Base-by-base conservation (phyloP, 768 basidiomycete species). In the Mycena alexandri region DNA sequence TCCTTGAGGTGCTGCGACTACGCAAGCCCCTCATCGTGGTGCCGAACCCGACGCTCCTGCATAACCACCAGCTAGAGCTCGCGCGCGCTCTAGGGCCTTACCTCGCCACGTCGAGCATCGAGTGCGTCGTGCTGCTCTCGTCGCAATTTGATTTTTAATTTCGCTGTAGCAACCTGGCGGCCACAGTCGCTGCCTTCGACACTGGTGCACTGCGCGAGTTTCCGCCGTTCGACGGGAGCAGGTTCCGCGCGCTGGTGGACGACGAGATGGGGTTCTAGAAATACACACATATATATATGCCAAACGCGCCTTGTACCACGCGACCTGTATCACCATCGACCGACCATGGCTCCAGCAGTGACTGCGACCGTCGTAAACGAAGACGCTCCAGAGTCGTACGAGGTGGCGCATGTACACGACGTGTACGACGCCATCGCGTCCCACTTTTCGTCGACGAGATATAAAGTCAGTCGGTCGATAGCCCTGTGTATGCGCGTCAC, bases 41-140 rank as follows among this genome's bases (percentile, higher is more conserved):
- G 3, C 96, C 96, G 13, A 99, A 99, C 77, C 82, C 90, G 47
- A 91, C 93, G 0, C 81, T 99, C 34, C 86, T 96, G 76, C 91
- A 98, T 77, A 93, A 98, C 76, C 97, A 99, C 75, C 97, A 99
- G 82, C 84, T 89, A 60, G 95, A 99, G 74, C 83, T 99, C 7
- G 95, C 97, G 0, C 78, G 84, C 44, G 87, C 89, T 14, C 81
- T 99, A 61, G 82, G 83, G 86, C 8, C 83, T 93, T 78, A 59
- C 25, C 79, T 95, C 51, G 84, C 78, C 65, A 79, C 87, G 24
- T 84, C 89, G 1, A 85, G 82, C 16, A 81, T 90, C 51, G 73
- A 77, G 94, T 94, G 78, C 80, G 92, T 79, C 79, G 90, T 79
- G 24, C 19, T 56, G 51, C 36, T 61, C 58, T 52, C 33, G 1